Evolutionary conservation across 2,329 filamentous ascomycete genomes (phyloP).

Genomic region (Teratosphaeria zuluensis): DNA sequence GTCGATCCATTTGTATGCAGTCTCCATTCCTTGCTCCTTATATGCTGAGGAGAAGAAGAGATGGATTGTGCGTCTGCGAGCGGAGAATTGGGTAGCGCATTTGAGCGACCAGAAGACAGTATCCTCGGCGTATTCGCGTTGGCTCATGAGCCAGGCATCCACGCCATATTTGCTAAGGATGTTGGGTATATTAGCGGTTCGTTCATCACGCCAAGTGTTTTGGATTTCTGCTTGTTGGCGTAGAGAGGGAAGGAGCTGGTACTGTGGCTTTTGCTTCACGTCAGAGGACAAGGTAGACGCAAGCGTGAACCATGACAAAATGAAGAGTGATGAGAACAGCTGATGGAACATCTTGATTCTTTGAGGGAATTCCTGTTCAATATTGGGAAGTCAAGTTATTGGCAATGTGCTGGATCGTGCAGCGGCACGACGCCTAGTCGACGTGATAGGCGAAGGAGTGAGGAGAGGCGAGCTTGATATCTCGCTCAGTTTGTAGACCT

Average conservation of each 20-base stretch:
- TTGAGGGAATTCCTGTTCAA: too few relatives aligned
- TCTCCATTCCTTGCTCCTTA: not conserved
- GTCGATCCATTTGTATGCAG: constrained; percentile 10
- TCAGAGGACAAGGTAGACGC: not conserved
- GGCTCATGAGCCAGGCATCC: constrained; percentile 14
- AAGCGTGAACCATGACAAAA: not conserved
- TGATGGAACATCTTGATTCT: not conserved
- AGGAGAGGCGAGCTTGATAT: not conserved
- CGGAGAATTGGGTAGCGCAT: constrained; percentile 11
- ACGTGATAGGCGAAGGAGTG: not conserved
- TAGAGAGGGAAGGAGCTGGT: constrained; percentile 7
- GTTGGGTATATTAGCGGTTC: constrained; percentile 9
- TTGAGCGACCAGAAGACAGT: constrained; percentile 16
- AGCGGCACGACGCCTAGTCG: not conserved
- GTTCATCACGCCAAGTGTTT: constrained; percentile 11
- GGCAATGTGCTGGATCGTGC: not conserved
- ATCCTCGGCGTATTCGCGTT: constrained; percentile 14
- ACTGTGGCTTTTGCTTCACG: not conserved
- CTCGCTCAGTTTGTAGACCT: not conserved
- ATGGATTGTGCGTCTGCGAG: constrained; percentile 10
- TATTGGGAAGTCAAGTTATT: too few relatives aligned
- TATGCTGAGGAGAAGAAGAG: constrained; percentile 9
- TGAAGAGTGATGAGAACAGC: not conserved
- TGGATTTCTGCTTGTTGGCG: constrained; percentile 11
- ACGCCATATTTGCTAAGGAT: constrained; percentile 9